Conservation (phyloP, 352 stramenopile species). For the Blastocystis sp. region DNA sequence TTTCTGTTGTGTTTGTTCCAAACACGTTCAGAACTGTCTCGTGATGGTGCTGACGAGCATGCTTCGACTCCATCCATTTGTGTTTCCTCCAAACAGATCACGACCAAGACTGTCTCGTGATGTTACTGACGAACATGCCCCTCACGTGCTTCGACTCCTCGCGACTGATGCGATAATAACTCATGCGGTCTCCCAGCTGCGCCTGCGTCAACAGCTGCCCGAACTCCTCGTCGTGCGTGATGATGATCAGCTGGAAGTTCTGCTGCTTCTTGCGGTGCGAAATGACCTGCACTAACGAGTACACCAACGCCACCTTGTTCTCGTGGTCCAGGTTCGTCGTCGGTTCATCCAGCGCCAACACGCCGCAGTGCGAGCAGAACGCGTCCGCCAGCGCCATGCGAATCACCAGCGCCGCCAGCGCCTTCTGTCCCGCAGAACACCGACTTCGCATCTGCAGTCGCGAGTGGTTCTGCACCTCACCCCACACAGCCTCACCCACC, state of each 20-base stretch:
- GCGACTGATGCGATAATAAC: conserved; percentile 58
- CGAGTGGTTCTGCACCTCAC: conserved; percentile 76
- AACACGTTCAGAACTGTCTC: neutral
- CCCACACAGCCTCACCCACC: neutral
- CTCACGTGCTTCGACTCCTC: conserved; percentile 41
- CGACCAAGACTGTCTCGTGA: conserved; percentile 51
- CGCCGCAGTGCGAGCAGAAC: conserved; percentile 97
- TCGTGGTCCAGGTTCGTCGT: conserved; percentile 95
- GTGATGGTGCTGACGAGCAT: neutral
- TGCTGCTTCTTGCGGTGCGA: conserved; percentile 88
- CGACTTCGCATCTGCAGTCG: conserved; percentile 97
- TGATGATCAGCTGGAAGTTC: conserved; percentile 99
- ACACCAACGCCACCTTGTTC: conserved; percentile 89
- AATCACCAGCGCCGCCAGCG: conserved; percentile 94
- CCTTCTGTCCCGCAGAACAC: conserved; percentile 96
- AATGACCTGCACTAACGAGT: conserved; percentile 88
- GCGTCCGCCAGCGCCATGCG: conserved; percentile 95
- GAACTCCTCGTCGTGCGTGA: conserved; percentile 96
- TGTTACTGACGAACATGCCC: conserved; percentile 58
- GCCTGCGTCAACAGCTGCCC: conserved; percentile 65
- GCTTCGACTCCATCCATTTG: neutral
- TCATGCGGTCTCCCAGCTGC: conserved; percentile 31
- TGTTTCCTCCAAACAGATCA: neutral
- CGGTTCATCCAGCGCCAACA: conserved; percentile 96
- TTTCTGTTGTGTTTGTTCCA: too few species aligned